Conservation (phyloP, 2,329 filamentous ascomycete species). For the Aspergillus caelatus region DNA sequence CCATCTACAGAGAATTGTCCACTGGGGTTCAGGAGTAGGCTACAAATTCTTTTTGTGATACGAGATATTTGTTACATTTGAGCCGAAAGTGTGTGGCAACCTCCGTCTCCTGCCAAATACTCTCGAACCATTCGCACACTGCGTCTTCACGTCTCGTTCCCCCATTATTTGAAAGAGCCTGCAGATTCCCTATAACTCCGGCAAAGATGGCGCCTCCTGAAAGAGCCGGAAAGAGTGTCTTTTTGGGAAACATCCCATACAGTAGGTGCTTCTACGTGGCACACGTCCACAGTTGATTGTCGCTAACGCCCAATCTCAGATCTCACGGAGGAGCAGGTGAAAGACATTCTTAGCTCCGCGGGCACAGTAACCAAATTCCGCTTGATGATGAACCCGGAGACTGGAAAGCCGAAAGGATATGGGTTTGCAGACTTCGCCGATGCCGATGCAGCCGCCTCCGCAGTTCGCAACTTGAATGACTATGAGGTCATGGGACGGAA, state of each 20-base stretch:
- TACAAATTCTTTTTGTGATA: background rate
- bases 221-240: constrained; percentile 49
- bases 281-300: background rate
- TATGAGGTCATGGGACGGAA: constrained; percentile 94
- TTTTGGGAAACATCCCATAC: constrained; percentile 65
- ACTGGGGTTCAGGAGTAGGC: background rate
- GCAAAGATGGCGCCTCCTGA: constrained; percentile 46
- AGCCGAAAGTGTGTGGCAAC: background rate
- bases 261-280: constrained; percentile 62
- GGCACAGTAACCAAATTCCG: constrained; percentile 91
- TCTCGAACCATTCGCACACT: background rate
- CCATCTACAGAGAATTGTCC: background rate
- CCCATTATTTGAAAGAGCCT: constrained; percentile 3
- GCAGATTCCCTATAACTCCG: background rate
- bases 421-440: constrained; percentile 96
- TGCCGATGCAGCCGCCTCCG: constrained; percentile 86
- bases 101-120: background rate
- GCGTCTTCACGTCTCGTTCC: background rate
- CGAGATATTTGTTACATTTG: background rate
- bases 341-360: constrained; percentile 86
- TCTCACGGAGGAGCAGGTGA: constrained; percentile 93
- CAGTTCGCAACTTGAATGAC: constrained; percentile 93
- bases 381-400: constrained; percentile 93
- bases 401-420: constrained; percentile 91
- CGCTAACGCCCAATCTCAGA: constrained; percentile 57